phyloP scores from a whole-genome alignment of 169 alveolate genomes.

The Plasmodium reichenowi region DNA sequence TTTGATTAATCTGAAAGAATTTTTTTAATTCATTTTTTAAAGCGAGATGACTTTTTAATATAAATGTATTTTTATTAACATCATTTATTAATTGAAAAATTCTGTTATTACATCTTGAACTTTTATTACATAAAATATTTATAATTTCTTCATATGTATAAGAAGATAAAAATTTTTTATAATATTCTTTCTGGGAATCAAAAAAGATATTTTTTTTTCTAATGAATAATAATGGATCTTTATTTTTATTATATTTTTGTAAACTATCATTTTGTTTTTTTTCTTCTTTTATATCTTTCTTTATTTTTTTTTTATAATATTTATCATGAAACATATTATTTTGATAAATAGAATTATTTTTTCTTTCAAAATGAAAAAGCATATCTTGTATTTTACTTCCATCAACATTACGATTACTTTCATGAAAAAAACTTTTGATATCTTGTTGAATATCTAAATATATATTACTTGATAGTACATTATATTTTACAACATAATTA shows the following conservation, averaged over 20 bases:
- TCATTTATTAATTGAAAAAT: slow-evolving; percentile 22
- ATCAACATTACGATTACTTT: background rate
- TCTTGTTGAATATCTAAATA: slow-evolving; percentile 42
- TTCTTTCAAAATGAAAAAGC: background rate
- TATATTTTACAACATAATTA: slow-evolving; percentile 55
- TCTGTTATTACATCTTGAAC: background rate
- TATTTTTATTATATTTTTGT: background rate
- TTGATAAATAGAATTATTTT: slow-evolving; percentile 17
- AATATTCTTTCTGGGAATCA: slow-evolving; percentile 53
- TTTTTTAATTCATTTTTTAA: slow-evolving; percentile 47
- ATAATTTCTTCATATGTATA: slow-evolving; percentile 63
- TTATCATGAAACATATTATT: slow-evolving; percentile 47
- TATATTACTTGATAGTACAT: slow-evolving; percentile 43
- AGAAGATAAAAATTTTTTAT: slow-evolving; percentile 39
- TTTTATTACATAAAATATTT: slow-evolving; percentile 23
- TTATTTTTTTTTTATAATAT: slow-evolving; percentile 2
- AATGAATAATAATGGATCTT: background rate
- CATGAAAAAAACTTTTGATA: slow-evolving; percentile 19
- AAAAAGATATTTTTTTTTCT: slow-evolving; percentile 60
- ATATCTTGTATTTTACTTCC: slow-evolving; percentile 14
- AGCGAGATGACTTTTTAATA: slow-evolving; percentile 26
- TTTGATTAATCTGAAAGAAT: slow-evolving; percentile 29
- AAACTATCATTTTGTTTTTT: background rate
- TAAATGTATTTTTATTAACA: slow-evolving; percentile 32
- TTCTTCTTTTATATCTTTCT: slow-evolving; percentile 1